phyloP scores from a whole-genome alignment of 352 stramenopile genomes.

The Pythium angustatum region DNA sequence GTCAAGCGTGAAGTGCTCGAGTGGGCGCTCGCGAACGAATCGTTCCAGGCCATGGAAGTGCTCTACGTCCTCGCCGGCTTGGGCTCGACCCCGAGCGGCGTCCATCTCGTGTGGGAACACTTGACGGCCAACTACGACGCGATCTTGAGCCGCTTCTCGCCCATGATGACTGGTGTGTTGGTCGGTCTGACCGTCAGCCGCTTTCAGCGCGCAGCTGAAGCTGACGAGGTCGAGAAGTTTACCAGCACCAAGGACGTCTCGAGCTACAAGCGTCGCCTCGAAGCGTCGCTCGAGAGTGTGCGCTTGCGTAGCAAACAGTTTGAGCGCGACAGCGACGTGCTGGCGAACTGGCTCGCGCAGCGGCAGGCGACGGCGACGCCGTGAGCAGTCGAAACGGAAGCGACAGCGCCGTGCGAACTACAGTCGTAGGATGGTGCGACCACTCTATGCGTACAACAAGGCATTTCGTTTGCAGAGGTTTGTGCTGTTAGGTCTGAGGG shows the following conservation, averaged over 20 bases:
- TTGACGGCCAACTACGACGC: constrained; percentile 64
- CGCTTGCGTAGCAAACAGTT: constrained; percentile 54
- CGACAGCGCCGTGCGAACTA: no score
- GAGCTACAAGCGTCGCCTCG: constrained; percentile 53
- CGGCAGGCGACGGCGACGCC: constrained; percentile 1
- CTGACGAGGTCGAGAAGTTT: constrained; percentile 59
- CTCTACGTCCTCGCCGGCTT: constrained; percentile 53
- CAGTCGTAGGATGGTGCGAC: no score
- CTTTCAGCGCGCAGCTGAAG: constrained; percentile 56
- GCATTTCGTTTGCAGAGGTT: no score
- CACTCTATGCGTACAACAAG: no score
- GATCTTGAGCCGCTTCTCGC: constrained; percentile 58
- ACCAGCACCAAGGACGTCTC: constrained; percentile 56
- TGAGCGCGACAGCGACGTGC: constrained; percentile 49
- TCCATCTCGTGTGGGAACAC: constrained; percentile 64
- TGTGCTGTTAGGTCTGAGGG: no score
- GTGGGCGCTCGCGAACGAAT: constrained; percentile 60
- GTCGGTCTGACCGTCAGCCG: constrained; percentile 38
- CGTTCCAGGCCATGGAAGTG: constrained; percentile 68
- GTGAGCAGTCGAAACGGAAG: no score
- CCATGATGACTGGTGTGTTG: constrained; percentile 49
- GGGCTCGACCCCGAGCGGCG: constrained; percentile 43
- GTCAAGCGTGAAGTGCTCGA: constrained; percentile 70
- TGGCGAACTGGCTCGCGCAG: constrained; percentile 53
- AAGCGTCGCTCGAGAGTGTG: constrained; percentile 58